These are phyloP conservation scores for Fusarium nematophilum DNA, from an alignment of 2,329 filamentous ascomycete species.

Conservation along the genomic window DNA sequence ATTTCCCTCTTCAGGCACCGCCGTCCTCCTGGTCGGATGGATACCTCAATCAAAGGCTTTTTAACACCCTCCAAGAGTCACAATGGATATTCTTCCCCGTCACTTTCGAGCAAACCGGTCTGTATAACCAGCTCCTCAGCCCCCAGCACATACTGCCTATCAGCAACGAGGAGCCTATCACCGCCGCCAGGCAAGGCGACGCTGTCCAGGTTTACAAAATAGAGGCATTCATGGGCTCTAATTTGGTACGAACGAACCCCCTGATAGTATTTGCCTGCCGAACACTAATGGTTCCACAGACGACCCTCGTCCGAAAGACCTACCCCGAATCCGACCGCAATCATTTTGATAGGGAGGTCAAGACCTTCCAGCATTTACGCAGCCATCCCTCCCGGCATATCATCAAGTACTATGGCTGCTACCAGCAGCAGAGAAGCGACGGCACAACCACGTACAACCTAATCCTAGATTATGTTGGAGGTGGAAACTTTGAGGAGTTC, in stretches of 20 bases:
- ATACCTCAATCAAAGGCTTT: background rate
- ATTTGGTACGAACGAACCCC: background rate
- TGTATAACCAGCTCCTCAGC: background rate
- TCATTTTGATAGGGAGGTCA: slow-evolving; percentile 16
- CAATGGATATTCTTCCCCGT: slow-evolving; percentile 18
- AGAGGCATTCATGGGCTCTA: background rate
- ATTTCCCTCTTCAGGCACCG: background rate
- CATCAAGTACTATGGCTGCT: slow-evolving; percentile 16
- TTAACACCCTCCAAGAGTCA: background rate
- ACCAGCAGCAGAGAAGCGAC: background rate
- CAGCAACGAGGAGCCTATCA: background rate
- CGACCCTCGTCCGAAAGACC: slow-evolving; percentile 4
- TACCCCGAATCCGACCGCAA: background rate
- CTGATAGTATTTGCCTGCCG: background rate
- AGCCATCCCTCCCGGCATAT: background rate
- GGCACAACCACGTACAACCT: slow-evolving; percentile 11
- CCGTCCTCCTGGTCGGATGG: background rate
- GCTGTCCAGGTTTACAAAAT: background rate
- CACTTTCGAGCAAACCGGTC: background rate
- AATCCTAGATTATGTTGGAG: slow-evolving; percentile 8
- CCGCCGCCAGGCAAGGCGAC: background rate
- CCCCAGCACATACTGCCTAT: slow-evolving; percentile 5
- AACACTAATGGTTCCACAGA: background rate
- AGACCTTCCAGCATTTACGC: background rate
- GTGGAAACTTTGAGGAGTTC: slow-evolving; percentile 7